Evolutionary conservation across 495 filamentous ascomycete genomes (phyloP), one percentile per base, ranked within the genome.

Genomic region (Podospora sp.): DNA sequence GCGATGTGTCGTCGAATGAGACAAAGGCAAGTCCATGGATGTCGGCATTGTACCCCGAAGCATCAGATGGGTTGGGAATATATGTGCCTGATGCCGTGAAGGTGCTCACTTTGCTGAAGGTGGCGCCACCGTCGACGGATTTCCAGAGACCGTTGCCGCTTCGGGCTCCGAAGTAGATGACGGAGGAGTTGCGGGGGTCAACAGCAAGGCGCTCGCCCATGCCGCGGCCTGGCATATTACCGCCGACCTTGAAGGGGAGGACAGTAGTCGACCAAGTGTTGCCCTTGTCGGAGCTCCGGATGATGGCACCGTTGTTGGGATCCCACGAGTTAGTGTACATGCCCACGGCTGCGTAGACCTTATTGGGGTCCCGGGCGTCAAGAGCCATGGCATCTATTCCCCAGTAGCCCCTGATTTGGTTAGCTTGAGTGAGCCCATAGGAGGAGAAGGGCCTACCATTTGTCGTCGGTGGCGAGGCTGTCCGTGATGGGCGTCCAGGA

Each of bases 171-270:
- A 87, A 85, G 70, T 85, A 88, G 36, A 88, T 69, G 36, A 86
- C 82, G 25, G 82, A 81, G 51, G 80, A 82, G 67, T 85, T 85
- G 21, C 79, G 78, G 4, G 87, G 86, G 72, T 89, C 86, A 8
- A 89, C 81, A 1, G 85, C 86, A 25, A 89, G 81, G 6, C 87
- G 80, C 75, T 89, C 87, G 25, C 87, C 87, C 77, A 84, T 86
- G 21, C 87, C 87, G 26, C 87, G 80, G n/a, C 87, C 87, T 2
- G 86, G 85, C 86, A 88, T 89, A 70, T 89, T 90, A 0, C 86
- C 85, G 6, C 86, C 86, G 55, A 86, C 84, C 69, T 87, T 86
- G 77, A 89, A 89, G 2, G 86, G 77, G 1, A 88, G 74, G 7
- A 73, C 74, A 1, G 78, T 79, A 11, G 69, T 71, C 2, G 75